These are phyloP conservation scores for Gnomoniopsis smithogilvyi DNA, from an alignment of 2,329 filamentous ascomycete species.

Conservation along the genomic window DNA sequence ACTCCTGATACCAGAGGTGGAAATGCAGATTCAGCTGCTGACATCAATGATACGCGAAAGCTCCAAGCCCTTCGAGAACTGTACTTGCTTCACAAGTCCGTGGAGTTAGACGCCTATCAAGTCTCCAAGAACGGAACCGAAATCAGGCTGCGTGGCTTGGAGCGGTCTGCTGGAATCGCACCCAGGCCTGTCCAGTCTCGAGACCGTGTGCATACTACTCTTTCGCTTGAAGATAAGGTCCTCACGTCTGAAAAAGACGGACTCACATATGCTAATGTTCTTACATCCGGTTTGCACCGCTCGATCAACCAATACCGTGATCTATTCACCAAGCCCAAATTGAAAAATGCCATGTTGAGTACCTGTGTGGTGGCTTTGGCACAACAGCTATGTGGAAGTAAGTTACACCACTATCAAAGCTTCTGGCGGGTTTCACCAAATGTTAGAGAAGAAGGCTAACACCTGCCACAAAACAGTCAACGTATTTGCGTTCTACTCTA, in stretches of 20 bases:
- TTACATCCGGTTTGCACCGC: background rate
- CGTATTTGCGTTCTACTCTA: slow-evolving; percentile 43
- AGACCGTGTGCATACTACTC: too few relatives aligned
- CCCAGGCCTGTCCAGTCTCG: too few relatives aligned
- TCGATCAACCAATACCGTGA: slow-evolving; percentile 21
- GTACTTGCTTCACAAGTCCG: slow-evolving; percentile 35
- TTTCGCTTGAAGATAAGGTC: background rate
- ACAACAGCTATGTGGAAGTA: slow-evolving; percentile 34
- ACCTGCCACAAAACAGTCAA: slow-evolving; percentile 27
- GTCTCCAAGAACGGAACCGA: background rate
- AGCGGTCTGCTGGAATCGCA: too few relatives aligned
- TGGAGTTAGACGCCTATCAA: slow-evolving; percentile 22
- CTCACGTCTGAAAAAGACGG: background rate
- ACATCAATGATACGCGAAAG: slow-evolving; percentile 18
- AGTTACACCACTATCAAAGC: slow-evolving; percentile 10
- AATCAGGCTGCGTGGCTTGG: background rate
- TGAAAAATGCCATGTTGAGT: slow-evolving; percentile 30
- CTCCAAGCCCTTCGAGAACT: slow-evolving; percentile 39
- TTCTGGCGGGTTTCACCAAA: too few relatives aligned
- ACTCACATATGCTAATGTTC: slow-evolving; percentile 11
- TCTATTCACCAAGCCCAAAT: slow-evolving; percentile 23
- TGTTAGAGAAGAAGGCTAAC: background rate
- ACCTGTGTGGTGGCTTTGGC: slow-evolving; percentile 29
- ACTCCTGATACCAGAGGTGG: too few relatives aligned
- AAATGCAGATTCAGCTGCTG: too few relatives aligned